Evolutionary conservation across 345 rosid genomes (phyloP).

Genomic region (Heritiera littoralis): DNA sequence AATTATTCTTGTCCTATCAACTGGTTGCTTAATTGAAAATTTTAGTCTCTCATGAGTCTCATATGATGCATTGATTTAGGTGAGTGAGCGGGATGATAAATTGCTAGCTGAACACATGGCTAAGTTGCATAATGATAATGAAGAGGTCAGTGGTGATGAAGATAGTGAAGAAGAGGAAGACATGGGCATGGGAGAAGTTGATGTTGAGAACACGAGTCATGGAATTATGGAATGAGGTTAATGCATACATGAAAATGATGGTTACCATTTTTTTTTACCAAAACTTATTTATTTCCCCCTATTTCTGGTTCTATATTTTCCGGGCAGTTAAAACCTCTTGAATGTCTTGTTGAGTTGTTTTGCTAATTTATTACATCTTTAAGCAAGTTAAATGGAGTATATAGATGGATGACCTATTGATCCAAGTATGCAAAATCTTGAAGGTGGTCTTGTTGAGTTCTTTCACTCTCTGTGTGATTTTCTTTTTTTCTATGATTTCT

Average conservation of each 20-base stretch:
- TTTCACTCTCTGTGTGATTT: background rate
- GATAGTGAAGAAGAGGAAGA: conserved; percentile 97
- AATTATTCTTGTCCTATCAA: too few species aligned
- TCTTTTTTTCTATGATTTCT: background rate
- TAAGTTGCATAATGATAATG: conserved; percentile 71
- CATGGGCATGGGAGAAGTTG: conserved; percentile 87
- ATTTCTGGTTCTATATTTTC: background rate
- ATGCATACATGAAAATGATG: background rate
- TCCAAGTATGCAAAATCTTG: background rate
- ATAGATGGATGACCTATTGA: background rate
- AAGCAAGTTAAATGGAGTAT: conserved; percentile 1
- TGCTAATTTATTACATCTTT: conserved; percentile 3
- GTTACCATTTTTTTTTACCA: background rate
- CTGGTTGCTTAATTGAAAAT: conserved; percentile 8
- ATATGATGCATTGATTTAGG: conserved; percentile 45
- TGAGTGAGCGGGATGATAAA: conserved; percentile 98
- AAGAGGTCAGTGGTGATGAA: conserved; percentile 92
- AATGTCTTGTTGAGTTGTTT: background rate
- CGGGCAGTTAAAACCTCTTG: background rate
- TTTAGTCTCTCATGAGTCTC: conserved; percentile 13
- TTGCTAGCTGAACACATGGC: conserved; percentile 97
- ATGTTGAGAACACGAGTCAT: conserved; percentile 55
- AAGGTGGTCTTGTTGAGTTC: background rate
- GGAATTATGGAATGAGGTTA: conserved; percentile 61
- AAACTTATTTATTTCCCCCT: background rate